These are phyloP conservation scores for Euphorbia corollata DNA, from an alignment of 441 rosid genomes.

Conservation along the genomic window DNA sequence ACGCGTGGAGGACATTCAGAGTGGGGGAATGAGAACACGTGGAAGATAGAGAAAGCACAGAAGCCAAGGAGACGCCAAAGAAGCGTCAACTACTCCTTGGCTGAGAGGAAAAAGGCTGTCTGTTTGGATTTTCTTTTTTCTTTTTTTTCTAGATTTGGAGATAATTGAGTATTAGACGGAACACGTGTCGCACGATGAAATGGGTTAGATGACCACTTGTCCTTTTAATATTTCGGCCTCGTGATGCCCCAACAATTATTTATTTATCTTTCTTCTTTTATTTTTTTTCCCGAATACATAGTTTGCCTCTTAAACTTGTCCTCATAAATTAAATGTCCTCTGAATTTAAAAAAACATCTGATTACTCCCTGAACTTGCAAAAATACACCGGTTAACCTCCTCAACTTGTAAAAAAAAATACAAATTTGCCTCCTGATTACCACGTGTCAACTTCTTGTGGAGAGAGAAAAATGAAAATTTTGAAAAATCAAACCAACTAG, in stretches of 20 bases:
- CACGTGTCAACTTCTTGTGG: no score
- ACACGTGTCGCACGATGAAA: constrained; percentile 29
- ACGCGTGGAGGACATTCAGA: constrained; percentile 38
- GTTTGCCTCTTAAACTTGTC: no score
- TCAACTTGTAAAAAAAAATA: no score
- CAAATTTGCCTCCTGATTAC: no score
- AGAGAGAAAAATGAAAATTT: no score
- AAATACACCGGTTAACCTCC: no score
- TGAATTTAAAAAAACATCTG: no score
- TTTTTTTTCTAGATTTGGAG: neutral
- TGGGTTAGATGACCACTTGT: constrained; percentile 19
- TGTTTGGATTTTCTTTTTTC: neutral
- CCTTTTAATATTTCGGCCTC: neutral
- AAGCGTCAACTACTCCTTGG: constrained; percentile 28
- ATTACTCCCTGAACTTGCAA: no score
- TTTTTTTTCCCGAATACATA: no score
- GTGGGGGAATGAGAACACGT: constrained; percentile 20
- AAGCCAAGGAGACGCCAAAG: constrained; percentile 30
- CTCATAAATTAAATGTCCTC: no score
- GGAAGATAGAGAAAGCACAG: constrained; percentile 20
- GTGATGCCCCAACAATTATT: neutral
- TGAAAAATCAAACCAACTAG: no score
- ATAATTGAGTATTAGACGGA: neutral
- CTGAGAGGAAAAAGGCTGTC: constrained; percentile 6
- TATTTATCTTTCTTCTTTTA: no score